Conservation (phyloP, 2,329 filamentous ascomycete genomes). For the Microcyclosporella mali region DNA sequence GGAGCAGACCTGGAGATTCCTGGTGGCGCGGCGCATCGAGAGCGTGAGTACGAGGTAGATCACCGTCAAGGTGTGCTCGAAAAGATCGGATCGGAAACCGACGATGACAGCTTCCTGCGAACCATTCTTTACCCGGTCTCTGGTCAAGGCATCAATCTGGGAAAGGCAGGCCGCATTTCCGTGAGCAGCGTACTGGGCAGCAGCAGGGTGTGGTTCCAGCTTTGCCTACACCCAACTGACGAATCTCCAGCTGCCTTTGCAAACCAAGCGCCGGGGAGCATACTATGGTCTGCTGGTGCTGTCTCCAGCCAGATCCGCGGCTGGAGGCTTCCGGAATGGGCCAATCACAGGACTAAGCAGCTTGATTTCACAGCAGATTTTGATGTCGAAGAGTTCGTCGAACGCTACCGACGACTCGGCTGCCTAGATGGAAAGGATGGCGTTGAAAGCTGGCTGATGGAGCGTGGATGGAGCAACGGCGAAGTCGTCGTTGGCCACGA, state of each 20-base stretch:
- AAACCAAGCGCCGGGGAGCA: constrained; percentile 64
- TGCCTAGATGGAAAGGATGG: constrained; percentile 88
- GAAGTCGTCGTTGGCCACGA: constrained; percentile 88
- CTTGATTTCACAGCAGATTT: constrained; percentile 97
- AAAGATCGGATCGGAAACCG: constrained; percentile 74
- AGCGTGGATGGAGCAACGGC: constrained; percentile 96
- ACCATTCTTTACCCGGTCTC: constrained; percentile 72
- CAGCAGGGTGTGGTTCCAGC: constrained; percentile 91
- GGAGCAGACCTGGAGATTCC: constrained; percentile 73
- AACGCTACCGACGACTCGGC: constrained; percentile 74
- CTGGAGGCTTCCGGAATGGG: constrained; percentile 94
- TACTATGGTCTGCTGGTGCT: constrained; percentile 85
- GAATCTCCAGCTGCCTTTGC: constrained; percentile 70
- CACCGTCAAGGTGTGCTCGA: constrained; percentile 78
- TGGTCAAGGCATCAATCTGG: constrained; percentile 73
- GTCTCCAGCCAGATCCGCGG: constrained; percentile 88
- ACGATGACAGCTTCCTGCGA: constrained; percentile 75
- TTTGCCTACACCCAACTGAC: constrained; percentile 86
- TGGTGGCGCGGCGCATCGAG: constrained; percentile 59
- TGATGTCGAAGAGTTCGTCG: constrained; percentile 83
- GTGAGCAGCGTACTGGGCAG: constrained; percentile 67
- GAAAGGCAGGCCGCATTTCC: constrained; percentile 72
- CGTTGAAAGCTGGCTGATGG: constrained; percentile 87
- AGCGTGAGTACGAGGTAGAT: constrained; percentile 73
- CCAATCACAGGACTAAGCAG: constrained; percentile 82